Conservation (phyloP, 345 rosid species). For the Citrus reticulata region DNA sequence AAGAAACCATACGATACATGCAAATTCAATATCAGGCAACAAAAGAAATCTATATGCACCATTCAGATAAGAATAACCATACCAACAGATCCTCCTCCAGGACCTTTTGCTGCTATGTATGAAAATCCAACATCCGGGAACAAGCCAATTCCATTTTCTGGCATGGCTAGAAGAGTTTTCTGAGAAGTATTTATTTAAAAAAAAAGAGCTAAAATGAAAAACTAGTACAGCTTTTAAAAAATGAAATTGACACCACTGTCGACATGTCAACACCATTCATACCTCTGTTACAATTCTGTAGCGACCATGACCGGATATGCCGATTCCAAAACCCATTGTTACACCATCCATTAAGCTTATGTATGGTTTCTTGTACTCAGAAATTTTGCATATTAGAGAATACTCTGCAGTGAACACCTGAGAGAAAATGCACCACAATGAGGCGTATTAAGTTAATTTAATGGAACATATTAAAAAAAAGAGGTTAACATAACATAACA, state of each 20-base stretch:
- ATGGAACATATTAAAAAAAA: too few relatives aligned
- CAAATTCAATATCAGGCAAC: background rate
- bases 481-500: too few relatives aligned
- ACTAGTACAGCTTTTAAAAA: background rate
- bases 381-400: slow-evolving; percentile 80
- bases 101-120: slow-evolving; percentile 78
- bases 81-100: slow-evolving; percentile 96
- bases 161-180: slow-evolving; percentile 93
- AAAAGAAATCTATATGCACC: background rate
- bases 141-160: slow-evolving; percentile 95
- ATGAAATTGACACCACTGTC: background rate
- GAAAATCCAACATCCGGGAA: slow-evolving; percentile 98
- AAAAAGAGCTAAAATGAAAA: slow-evolving; percentile 6
- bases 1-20: background rate
- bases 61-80: slow-evolving; percentile 18
- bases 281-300: slow-evolving; percentile 92
- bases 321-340: slow-evolving; percentile 95
- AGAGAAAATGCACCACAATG: slow-evolving; percentile 6
- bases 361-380: slow-evolving; percentile 82
- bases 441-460: background rate
- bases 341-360: slow-evolving; percentile 91
- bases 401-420: slow-evolving; percentile 91
- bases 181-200: slow-evolving; percentile 11
- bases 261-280: background rate
- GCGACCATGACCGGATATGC: slow-evolving; percentile 93